Evolutionary conservation across 2,329 filamentous ascomycete genomes (phyloP).

Genomic region (Claviceps capensis): DNA sequence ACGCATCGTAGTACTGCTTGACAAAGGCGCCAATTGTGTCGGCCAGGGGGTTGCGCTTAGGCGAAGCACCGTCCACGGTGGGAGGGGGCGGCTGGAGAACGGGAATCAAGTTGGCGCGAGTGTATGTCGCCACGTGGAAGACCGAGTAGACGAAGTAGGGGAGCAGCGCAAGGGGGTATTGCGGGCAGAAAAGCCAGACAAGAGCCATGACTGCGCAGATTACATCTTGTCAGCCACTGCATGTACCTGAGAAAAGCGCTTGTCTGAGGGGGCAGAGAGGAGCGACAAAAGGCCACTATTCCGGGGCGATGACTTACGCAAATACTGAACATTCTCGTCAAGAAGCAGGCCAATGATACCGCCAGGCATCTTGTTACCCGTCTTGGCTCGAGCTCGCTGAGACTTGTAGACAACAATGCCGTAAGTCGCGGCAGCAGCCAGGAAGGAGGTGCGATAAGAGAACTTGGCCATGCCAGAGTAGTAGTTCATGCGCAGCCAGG

Average conservation of each 20-base stretch:
- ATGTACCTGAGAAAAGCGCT: too few species aligned
- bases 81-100: conserved; percentile 58
- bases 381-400: conserved; percentile 70
- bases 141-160: conserved; percentile 95
- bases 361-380: conserved; percentile 46
- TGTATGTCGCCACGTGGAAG: conserved; percentile 97
- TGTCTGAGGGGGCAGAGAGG: too few species aligned
- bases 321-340: conserved; percentile 97
- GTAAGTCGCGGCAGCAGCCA: conserved; percentile 83
- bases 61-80: conserved; percentile 42
- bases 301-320: conserved; percentile 47
- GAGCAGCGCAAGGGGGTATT: conserved; percentile 79
- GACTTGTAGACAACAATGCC: conserved; percentile 99
- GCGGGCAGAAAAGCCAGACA: conserved; percentile 84
- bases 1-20: conserved; percentile 93
- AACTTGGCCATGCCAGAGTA: conserved; percentile 63
- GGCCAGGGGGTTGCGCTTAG: conserved; percentile 47
- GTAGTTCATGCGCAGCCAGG: conserved; percentile 81
- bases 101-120: conserved; percentile 83
- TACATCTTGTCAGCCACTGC: too few species aligned
- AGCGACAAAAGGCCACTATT: neutral
- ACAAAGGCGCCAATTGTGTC: conserved; percentile 86
- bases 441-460: conserved; percentile 80
- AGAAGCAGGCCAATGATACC: conserved; percentile 53
- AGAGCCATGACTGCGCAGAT: conserved; percentile 63